Evolutionary conservation across 2,329 filamentous ascomycete species (phyloP), one percentile per base, ranked within the genome.

Genomic region (Penicillium frequentans): DNA sequence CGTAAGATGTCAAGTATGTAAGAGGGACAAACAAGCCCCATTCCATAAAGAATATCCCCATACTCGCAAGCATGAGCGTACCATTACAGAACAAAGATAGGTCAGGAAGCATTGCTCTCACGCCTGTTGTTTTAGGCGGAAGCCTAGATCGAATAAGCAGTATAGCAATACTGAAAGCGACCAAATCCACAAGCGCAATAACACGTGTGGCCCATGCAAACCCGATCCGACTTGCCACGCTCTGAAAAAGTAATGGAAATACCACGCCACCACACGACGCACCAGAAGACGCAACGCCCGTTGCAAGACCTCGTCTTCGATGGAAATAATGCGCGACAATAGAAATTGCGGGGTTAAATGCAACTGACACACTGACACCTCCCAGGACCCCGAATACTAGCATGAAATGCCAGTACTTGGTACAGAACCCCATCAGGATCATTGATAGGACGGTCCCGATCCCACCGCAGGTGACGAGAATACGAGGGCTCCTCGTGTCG

Each of bases 401-500:
- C 5, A 79, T 63, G 57, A 79, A 74, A 33, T 80, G 78, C 69
- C 73, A 80, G 61, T 75, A 79, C n/a, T 64, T 64, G 54, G 43
- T 45, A 49, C 57, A 58, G 27, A 37, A 37, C 10, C 35, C 35
- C 1, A 37, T 16, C 3, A 37, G 35, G 5, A 52, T 37, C 14
- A 52, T 26, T 5, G 29, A 10, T 1, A 46, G 29, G 3, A 63
- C 43, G 24, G 59, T 50, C 1, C 63, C 60, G n/a, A 58, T 52
- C 3, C 56, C 62, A 3, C 69, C 69, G 4, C 48, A 37, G 5
- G 35, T n/a, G 35, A 37, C 35, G 3, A 37, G 35, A 37, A 37
- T 37, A n/a, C 35, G 35, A 9, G 70, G 68, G 8, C 71, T 68
- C 14, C 62, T 61, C 8, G 61, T 61, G 51, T 73, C 70, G 44